Evolutionary conservation across 2,329 filamentous ascomycete species (phyloP).

Genomic region (Paecilomyces formosus): DNA sequence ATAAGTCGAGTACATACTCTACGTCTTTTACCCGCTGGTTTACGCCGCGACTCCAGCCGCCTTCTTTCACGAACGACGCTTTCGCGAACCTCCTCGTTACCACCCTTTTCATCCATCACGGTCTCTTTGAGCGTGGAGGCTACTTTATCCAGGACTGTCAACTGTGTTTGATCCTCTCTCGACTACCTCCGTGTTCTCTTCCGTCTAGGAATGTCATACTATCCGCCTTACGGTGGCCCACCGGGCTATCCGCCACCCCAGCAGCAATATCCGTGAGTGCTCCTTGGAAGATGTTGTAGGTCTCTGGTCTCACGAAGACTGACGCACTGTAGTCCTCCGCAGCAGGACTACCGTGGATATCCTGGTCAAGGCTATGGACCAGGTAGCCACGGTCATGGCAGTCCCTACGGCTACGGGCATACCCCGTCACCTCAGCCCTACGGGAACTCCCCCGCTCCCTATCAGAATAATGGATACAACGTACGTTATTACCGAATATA

Average conservation of each 20-base stretch:
- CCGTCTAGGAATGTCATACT: constrained; percentile 51
- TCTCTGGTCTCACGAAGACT: background rate
- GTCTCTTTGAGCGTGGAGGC: background rate
- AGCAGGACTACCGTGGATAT: constrained; percentile 31
- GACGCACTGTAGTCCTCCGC: constrained; percentile 16
- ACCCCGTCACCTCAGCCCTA: constrained; percentile 34
- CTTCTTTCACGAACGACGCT: constrained; percentile 2
- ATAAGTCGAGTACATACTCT: background rate
- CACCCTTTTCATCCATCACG: background rate
- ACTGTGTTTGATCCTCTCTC: background rate
- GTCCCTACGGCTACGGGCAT: constrained; percentile 36
- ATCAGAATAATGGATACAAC: constrained; percentile 26
- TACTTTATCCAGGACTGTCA: background rate
- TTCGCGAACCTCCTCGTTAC: constrained; percentile 14
- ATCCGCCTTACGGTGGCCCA: constrained; percentile 52
- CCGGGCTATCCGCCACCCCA: constrained; percentile 48
- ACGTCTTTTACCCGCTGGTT: background rate
- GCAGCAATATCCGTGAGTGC: constrained; percentile 32
- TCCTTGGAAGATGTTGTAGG: constrained; percentile 2
- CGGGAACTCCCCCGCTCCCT: constrained; percentile 18
- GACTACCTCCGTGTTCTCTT: background rate
- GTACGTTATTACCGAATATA: constrained; percentile 18
- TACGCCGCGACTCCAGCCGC: background rate
- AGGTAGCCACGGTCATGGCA: constrained; percentile 17
- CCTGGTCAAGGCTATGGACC: constrained; percentile 36